phyloP scores from a whole-genome alignment of 257 asterid species.

The Solanum tacnaense region DNA sequence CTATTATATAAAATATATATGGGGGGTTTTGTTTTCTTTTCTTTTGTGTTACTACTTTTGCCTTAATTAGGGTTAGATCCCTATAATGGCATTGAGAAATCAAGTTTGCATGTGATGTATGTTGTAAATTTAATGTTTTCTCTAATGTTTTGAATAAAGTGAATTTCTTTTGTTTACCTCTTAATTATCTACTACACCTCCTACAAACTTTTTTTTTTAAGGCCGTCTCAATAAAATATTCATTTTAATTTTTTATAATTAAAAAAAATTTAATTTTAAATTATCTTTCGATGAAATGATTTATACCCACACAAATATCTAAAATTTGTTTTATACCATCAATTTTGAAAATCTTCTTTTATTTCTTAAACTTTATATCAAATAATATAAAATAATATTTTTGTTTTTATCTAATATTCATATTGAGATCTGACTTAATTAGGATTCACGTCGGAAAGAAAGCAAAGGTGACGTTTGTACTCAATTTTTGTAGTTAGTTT shows the following conservation, averaged over 20 bases:
- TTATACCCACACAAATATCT: too few relatives aligned
- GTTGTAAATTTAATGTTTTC: background rate
- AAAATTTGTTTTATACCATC: too few relatives aligned
- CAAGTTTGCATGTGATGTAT: background rate
- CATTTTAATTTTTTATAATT: too few relatives aligned
- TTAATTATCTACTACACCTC: background rate
- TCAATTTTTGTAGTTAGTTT: background rate
- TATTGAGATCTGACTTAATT: background rate
- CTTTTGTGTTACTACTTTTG: background rate
- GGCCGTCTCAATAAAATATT: too few relatives aligned
- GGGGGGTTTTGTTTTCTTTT: background rate
- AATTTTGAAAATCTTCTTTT: background rate
- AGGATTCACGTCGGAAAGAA: rapidly evolving
- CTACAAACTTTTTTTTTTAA: background rate
- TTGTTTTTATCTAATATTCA: background rate
- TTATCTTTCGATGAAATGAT: background rate
- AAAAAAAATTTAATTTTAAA: background rate
- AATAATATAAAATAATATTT: too few relatives aligned
- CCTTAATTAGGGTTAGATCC: background rate
- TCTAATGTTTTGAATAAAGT: background rate
- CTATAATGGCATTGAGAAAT: background rate
- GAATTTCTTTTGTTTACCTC: background rate
- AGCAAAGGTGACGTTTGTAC: background rate
- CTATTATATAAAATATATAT: background rate
- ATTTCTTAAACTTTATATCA: background rate